phyloP scores from a whole-genome alignment of 495 filamentous ascomycete species.

The Chaetomidium leptoderma region DNA sequence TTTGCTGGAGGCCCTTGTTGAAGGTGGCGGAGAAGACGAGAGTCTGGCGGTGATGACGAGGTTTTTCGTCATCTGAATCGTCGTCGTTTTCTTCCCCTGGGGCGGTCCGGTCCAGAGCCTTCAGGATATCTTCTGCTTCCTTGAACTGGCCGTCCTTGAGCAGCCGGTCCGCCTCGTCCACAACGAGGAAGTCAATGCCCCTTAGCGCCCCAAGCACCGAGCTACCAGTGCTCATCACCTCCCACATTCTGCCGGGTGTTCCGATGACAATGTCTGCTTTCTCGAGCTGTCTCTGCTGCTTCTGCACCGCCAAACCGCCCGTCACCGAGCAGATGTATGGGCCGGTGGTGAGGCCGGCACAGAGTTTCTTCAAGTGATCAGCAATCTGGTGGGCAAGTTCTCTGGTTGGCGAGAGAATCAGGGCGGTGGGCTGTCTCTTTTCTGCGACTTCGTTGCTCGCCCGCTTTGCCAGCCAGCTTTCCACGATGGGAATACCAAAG shows the following conservation, averaged over 20 bases:
- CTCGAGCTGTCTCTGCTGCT: slow-evolving; percentile 76
- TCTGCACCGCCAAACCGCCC: slow-evolving; percentile 85
- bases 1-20: slow-evolving; percentile 82
- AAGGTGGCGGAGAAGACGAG: slow-evolving; percentile 97
- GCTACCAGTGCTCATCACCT: slow-evolving; percentile 66
- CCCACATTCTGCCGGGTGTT: slow-evolving; percentile 92
- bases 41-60: slow-evolving; percentile 61
- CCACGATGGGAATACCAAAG: slow-evolving; percentile 74
- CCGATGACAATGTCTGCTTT: slow-evolving; percentile 84
- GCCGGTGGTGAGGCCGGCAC: slow-evolving; percentile 54
- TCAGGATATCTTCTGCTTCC: slow-evolving; percentile 81
- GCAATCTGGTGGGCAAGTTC: slow-evolving; percentile 89
- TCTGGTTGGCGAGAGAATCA: slow-evolving; percentile 88
- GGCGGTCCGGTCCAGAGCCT: slow-evolving; percentile 57
- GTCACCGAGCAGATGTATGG: slow-evolving; percentile 76
- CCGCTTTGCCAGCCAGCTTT: slow-evolving; percentile 52
- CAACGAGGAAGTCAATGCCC: slow-evolving; percentile 71
- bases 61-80: slow-evolving; percentile 28
- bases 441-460: slow-evolving; percentile 36
- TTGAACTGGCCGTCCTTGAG: slow-evolving; percentile 93
- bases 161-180: slow-evolving; percentile 92
- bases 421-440: slow-evolving; percentile 59
- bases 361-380: slow-evolving; percentile 72
- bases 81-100: slow-evolving; percentile 32
- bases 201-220: slow-evolving; percentile 58